These are phyloP conservation scores for Paramecium pentaurelia DNA, from an alignment of 73 alveolate species.

Conservation along the genomic window DNA sequence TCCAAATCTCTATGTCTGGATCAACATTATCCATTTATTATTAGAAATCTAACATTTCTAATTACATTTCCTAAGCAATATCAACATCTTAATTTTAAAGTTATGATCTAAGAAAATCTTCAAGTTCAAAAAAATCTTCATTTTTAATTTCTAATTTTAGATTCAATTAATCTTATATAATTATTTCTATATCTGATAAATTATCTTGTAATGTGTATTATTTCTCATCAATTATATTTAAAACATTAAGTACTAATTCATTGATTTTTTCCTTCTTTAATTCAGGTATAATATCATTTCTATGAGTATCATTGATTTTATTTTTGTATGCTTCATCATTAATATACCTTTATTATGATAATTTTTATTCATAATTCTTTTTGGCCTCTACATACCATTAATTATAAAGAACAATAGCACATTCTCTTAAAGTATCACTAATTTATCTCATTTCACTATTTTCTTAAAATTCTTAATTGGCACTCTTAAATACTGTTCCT, in stretches of 20 bases:
- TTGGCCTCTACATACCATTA: neutral
- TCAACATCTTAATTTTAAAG: neutral
- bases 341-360: neutral
- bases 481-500: constrained; percentile 67
- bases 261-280: constrained; percentile 18
- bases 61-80: neutral
- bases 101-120: neutral
- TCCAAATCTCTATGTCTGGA: neutral
- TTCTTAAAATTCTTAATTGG: neutral
- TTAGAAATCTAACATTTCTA: constrained; percentile 25
- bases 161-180: neutral
- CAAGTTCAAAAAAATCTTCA: neutral
- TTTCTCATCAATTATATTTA: neutral
- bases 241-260: neutral
- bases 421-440: constrained; percentile 1
- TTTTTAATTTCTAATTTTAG: neutral
- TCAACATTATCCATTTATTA: neutral
- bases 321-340: neutral
- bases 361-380: neutral
- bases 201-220: neutral
- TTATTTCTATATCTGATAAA: neutral
- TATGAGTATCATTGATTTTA: neutral
- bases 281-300: constrained; percentile 7
- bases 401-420: neutral
- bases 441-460: neutral